Percentiles rank a stretch among this genome's conserved stretches.
Conservation (phyloP, 1,284 basidiomycete species). For the Ceratobasidium theobromae region DNA sequence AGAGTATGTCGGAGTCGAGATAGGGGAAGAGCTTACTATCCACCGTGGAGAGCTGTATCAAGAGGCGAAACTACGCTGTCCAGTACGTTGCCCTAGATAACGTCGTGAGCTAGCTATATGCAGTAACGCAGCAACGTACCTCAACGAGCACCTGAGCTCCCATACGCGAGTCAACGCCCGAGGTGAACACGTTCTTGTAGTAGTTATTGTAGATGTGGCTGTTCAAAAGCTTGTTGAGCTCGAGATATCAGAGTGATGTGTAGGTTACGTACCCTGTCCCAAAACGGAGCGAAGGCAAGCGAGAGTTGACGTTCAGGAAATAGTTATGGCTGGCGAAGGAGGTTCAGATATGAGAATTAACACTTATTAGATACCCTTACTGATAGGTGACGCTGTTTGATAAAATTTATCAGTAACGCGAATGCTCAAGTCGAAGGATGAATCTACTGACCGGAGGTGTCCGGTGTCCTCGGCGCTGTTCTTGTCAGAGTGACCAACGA, state of each 20-base stretch:
- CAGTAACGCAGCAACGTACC: not conserved
- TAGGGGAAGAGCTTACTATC: slow-evolving; percentile 1
- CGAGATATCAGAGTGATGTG: no score
- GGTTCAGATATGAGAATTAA: slow-evolving; percentile 1
- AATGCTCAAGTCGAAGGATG: not conserved
- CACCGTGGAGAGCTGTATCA: slow-evolving; percentile 37
- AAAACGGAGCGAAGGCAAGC: slow-evolving; percentile 42
- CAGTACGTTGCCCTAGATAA: slow-evolving; percentile 37
- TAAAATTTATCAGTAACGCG: slow-evolving; percentile 38
- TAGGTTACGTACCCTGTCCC: slow-evolving; percentile 37
- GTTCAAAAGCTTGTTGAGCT: not conserved
- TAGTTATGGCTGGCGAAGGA: slow-evolving; percentile 2
- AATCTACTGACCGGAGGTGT: not conserved
- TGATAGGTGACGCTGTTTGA: slow-evolving; percentile 41
- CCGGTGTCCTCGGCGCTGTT: slow-evolving; percentile 24
- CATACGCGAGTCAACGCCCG: slow-evolving; percentile 39
- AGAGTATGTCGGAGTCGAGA: not conserved
- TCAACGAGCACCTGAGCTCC: slow-evolving; percentile 41
- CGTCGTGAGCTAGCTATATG: not conserved
- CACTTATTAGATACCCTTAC: slow-evolving; percentile 32
- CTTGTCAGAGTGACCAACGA: slow-evolving; percentile 31
- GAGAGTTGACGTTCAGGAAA: slow-evolving; percentile 39
- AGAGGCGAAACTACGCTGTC: slow-evolving; percentile 38
- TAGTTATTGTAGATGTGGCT: slow-evolving; percentile 40
- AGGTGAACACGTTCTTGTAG: slow-evolving; percentile 38